phyloP scores from a whole-genome alignment of 768 basidiomycete genomes.

The Rhizopogon vesiculosus region DNA sequence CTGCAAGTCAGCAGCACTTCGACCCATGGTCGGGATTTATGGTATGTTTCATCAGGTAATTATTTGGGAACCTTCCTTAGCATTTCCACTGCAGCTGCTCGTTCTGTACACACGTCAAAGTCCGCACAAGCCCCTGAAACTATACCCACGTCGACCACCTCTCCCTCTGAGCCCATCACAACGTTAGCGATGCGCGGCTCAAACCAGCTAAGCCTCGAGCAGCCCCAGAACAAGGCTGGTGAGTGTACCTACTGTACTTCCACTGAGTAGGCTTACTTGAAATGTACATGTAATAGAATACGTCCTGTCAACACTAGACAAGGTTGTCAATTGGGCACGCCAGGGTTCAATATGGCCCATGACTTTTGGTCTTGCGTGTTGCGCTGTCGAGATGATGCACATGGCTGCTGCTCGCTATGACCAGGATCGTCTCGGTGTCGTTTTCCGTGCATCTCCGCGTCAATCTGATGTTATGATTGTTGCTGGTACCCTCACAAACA shows the following conservation, averaged over 20 bases:
- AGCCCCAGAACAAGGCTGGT: slow-evolving; percentile 89
- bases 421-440: slow-evolving; percentile 94
- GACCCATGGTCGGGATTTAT: slow-evolving; percentile 39
- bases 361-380: slow-evolving; percentile 98
- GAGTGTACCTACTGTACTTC: slow-evolving; percentile 15
- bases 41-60: slow-evolving; percentile 26
- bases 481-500: slow-evolving; percentile 97
- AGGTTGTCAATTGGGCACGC: slow-evolving; percentile 94
- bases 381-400: slow-evolving; percentile 99
- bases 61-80: slow-evolving; percentile 8
- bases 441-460: slow-evolving; percentile 98
- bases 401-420: slow-evolving; percentile 99
- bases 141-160: slow-evolving; percentile 39
- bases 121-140: slow-evolving; percentile 36
- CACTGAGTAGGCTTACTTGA: not conserved
- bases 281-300: slow-evolving; percentile 57
- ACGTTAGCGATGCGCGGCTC: slow-evolving; percentile 71
- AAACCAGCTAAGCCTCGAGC: slow-evolving; percentile 82
- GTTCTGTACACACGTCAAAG: slow-evolving; percentile 53
- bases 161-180: slow-evolving; percentile 54
- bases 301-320: slow-evolving; percentile 93
- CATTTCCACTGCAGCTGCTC: slow-evolving; percentile 34
- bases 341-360: slow-evolving; percentile 99
- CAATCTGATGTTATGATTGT: slow-evolving; percentile 99
- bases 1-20: slow-evolving; percentile 40